Conservation (phyloP, 306 rosid species). For the Glycine latifolia region DNA sequence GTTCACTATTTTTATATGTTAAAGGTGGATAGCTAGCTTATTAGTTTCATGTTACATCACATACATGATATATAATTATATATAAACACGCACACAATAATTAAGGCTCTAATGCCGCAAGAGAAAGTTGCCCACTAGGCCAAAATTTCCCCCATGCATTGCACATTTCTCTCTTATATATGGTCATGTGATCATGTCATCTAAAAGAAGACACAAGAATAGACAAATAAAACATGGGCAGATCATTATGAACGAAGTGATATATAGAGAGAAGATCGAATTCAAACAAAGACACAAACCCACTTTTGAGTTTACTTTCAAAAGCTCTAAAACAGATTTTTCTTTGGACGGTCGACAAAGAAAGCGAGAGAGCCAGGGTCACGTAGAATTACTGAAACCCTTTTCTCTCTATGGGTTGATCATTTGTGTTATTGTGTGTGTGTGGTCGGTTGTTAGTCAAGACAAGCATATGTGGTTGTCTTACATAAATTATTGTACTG, state of each 20-base stretch:
- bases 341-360: slow-evolving; percentile 83
- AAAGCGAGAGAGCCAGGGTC: slow-evolving; percentile 32
- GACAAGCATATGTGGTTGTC: background rate
- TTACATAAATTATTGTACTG: background rate
- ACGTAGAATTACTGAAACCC: background rate
- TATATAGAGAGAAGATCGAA: background rate
- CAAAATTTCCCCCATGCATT: background rate
- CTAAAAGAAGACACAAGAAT: background rate
- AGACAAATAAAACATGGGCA: background rate
- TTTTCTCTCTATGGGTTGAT: no score
- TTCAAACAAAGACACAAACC: slow-evolving; percentile 51
- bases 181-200: no score
- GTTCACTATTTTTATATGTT: background rate
- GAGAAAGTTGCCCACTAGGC: background rate
- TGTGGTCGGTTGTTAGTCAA: slow-evolving; percentile 37
- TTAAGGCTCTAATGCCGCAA: background rate
- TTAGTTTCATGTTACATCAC: background rate
- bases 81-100: background rate
- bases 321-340: slow-evolving; percentile 50
- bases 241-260: background rate
- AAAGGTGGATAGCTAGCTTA: background rate
- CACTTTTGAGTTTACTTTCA: slow-evolving; percentile 58
- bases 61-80: background rate
- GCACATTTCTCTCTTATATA: slow-evolving; percentile 7
- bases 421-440: no score